These are phyloP conservation scores for Candida palmyrensis DNA, from an alignment of 805 yeast genomes.

Conservation along the genomic window DNA sequence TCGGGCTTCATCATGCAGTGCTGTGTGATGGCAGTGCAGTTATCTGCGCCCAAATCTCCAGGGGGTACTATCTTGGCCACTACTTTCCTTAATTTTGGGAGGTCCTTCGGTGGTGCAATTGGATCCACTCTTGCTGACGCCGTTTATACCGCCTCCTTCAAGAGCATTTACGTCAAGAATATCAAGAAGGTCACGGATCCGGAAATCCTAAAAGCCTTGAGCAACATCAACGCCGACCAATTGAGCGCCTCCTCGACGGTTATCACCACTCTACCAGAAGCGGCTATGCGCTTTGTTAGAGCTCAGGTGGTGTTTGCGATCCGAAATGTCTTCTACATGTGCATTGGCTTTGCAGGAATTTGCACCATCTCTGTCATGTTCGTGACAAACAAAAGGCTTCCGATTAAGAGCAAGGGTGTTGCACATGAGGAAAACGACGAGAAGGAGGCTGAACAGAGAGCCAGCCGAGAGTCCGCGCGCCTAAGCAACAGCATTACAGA, in stretches of 20 bases:
- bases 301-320: slow-evolving; percentile 29
- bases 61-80: slow-evolving; percentile 48
- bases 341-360: slow-evolving; percentile 30
- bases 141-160: slow-evolving; percentile 26
- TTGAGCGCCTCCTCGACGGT: slow-evolving; percentile 12
- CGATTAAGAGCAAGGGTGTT: slow-evolving; percentile 7
- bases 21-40: slow-evolving; percentile 38
- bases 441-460: too few species aligned
- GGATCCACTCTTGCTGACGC: slow-evolving; percentile 39
- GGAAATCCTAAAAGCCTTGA: slow-evolving; percentile 14
- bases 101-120: slow-evolving; percentile 44
- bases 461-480: too few species aligned
- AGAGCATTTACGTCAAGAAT: slow-evolving; percentile 9
- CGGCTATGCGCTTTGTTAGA: slow-evolving; percentile 19
- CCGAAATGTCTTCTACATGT: slow-evolving; percentile 35
- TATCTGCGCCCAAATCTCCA: slow-evolving; percentile 46
- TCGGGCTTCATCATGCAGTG: slow-evolving; percentile 47
- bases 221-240: slow-evolving; percentile 9
- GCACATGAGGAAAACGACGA: too few species aligned
- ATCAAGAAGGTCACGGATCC: slow-evolving; percentile 6
- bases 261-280: slow-evolving; percentile 14
- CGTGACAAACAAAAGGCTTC: slow-evolving; percentile 37
- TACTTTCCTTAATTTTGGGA: slow-evolving; percentile 37
- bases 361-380: slow-evolving; percentile 25
- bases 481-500: too few species aligned